Evolutionary conservation across 116 monocot species (phyloP), one percentile per base, ranked within the genome.

Genomic region (Phalaenopsis hybrid): DNA sequence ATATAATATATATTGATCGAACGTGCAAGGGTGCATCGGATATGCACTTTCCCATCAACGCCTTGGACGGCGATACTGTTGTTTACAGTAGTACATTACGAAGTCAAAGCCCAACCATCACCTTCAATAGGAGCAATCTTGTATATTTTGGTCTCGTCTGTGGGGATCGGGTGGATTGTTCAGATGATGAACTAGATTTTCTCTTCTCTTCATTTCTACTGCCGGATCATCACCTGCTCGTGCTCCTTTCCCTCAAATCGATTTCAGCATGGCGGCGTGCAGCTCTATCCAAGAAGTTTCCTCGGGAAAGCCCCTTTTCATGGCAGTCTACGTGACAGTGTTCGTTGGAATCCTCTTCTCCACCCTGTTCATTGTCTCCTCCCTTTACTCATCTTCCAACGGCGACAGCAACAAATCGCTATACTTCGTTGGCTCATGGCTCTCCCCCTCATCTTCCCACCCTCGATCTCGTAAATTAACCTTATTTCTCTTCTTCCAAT

Each of bases 311-410:
- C 89, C 93, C 6, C 65, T 94, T 12, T 88, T 94, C 79, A 28
- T 88, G 23, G 91, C 74, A 45, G 78, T 91, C 79, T 93, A 91
- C 45, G 80, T 79, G 4, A 85, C 86, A 17, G 85, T 88, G 8
- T 76, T 80, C 13, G 68, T 21, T 44, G 94, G 94, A 59, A 87
- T 91, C 83, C 31, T 94, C 79, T 85, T 94, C 73, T 89, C 88
- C 78, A 55, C 85, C 16, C 76, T 93, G 77, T 86, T 91, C 88
- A 83, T 93, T 45, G 59, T 89, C 75, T 91, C 89, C 73, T 75
- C 86, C 58, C 74, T 91, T 85, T 86, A 88, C 70, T 75, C 86
- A 21, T 17, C 79, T 5, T 80, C 77, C 72, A 72, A 72, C 25
- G 55, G 57, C 52, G 81, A 44, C 21, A 85, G 82, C 33, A 34